Conservation (phyloP, 1,139 yeast species). For the Candida tetrigidarum region DNA sequence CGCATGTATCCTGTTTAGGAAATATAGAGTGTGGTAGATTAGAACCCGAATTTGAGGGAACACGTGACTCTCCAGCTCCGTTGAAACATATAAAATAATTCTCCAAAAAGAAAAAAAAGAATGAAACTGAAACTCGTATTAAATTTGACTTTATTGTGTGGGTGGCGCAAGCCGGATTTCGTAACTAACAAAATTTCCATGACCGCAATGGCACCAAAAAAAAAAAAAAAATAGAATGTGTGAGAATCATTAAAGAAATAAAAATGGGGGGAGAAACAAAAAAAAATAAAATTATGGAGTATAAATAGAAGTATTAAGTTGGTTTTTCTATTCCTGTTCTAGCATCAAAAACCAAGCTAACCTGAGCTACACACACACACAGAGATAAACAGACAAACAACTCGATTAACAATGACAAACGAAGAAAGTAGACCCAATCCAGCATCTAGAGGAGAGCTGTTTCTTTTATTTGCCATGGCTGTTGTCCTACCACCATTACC, state of each 20-base stretch:
- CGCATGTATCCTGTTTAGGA: background rate
- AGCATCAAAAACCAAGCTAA: no score
- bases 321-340: no score
- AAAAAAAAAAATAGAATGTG: background rate
- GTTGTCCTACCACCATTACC: constrained; percentile 47
- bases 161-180: background rate
- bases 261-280: background rate
- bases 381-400: background rate
- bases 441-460: constrained; percentile 18
- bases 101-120: background rate
- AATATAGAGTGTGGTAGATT: background rate
- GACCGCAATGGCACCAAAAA: background rate
- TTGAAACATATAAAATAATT: background rate
- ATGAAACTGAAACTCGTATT: background rate
- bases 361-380: no score
- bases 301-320: no score
- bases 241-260: no score
- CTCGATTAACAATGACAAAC: background rate
- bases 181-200: background rate
- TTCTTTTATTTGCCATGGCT: constrained; percentile 36
- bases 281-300: background rate
- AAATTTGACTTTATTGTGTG: background rate
- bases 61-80: background rate
- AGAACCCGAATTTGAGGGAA: background rate
- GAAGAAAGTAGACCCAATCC: background rate